phyloP scores from a whole-genome alignment of 2,329 filamentous ascomycete genomes.

The Sarocladium strictum region DNA sequence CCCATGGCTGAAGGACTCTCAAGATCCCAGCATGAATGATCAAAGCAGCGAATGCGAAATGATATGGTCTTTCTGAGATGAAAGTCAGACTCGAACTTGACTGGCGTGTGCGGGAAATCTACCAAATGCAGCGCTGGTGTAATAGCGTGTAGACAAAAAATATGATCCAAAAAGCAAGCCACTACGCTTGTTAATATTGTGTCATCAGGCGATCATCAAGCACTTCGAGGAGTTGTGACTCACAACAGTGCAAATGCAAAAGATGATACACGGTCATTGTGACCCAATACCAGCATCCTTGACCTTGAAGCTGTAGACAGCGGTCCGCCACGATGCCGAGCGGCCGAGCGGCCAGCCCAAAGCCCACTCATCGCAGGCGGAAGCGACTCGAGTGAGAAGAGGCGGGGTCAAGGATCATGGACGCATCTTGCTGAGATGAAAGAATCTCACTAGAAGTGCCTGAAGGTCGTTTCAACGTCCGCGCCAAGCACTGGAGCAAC shows the following conservation, averaged over 20 bases:
- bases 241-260: neutral
- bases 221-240: neutral
- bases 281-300: constrained; percentile 4
- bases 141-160: neutral
- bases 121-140: constrained; percentile 8
- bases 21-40: neutral
- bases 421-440: neutral
- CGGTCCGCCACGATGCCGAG: neutral
- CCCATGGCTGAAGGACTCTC: neutral
- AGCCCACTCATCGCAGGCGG: neutral
- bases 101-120: neutral
- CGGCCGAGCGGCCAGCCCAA: neutral
- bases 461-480: neutral
- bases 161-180: constrained; percentile 2
- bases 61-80: neutral
- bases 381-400: neutral
- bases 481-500: neutral
- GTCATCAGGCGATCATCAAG: neutral
- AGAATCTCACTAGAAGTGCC: neutral
- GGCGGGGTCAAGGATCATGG: neutral
- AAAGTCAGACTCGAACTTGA: neutral
- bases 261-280: constrained; percentile 4
- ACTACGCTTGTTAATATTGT: neutral
- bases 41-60: neutral
- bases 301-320: neutral